These are phyloP conservation scores for Glonium stellatum DNA, from an alignment of 495 filamentous ascomycete species.

Conservation along the genomic window DNA sequence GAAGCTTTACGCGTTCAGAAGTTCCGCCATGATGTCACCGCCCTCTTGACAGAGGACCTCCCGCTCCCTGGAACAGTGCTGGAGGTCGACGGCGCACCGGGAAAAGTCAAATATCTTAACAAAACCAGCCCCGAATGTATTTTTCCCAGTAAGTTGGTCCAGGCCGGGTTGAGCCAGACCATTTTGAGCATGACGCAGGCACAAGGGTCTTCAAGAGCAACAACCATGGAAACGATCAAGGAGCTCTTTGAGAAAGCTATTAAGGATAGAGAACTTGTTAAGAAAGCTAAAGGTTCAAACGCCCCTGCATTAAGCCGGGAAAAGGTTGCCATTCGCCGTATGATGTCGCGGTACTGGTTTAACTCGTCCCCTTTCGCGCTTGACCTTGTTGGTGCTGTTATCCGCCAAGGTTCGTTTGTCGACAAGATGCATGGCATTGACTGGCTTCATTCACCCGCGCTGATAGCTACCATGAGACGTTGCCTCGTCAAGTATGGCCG, in stretches of 20 bases:
- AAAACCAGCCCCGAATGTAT: not conserved
- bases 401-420: conserved; percentile 71
- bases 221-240: not conserved
- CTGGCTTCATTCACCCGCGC: conserved; percentile 64
- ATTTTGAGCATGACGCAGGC: not conserved
- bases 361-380: conserved; percentile 64
- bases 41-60: not conserved
- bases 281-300: not conserved
- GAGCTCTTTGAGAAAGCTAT: not conserved
- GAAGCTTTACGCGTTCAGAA: conserved; percentile 3
- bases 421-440: conserved; percentile 74
- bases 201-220: not conserved
- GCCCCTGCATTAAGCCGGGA: not conserved
- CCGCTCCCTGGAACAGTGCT: conserved; percentile 3
- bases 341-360: conserved; percentile 76
- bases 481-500: conserved; percentile 60
- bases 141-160: not conserved
- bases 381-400: conserved; percentile 68
- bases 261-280: not conserved
- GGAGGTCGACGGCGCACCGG: not conserved
- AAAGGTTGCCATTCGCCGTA: conserved; percentile 49
- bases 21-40: not conserved
- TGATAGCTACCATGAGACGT: conserved; percentile 56
- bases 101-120: not conserved
- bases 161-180: not conserved